Percentiles rank a stretch among this genome's conserved stretches.
Conservation (phyloP, 805 yeast genomes). For the Candida endomychidarum region DNA sequence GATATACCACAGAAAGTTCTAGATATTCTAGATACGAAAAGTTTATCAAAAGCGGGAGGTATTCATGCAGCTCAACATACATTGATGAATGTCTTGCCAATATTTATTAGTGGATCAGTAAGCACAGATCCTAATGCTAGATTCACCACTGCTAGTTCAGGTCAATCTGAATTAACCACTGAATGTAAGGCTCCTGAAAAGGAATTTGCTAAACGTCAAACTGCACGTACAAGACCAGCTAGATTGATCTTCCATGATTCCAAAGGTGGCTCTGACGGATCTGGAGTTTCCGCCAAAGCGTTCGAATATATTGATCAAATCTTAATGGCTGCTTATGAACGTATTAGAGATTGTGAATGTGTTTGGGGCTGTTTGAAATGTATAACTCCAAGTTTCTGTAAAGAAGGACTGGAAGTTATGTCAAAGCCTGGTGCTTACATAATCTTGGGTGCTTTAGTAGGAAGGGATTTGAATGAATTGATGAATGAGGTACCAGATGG, state of each 20-base stretch:
- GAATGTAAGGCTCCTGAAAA: conserved; percentile 98
- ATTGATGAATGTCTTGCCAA: conserved; percentile 73
- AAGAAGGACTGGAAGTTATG: conserved; percentile 76
- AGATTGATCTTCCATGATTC: conserved; percentile 81
- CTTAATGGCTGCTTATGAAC: conserved; percentile 54
- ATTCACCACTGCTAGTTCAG: conserved; percentile 25
- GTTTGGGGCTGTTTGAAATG: conserved; percentile 85
- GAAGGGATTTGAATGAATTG: conserved; percentile 46
- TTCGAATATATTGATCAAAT: conserved; percentile 75
- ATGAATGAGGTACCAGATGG: conserved; percentile 56
- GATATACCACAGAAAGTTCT: conserved; percentile 74
- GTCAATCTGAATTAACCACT: conserved; percentile 66
- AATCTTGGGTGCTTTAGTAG: conserved; percentile 61
- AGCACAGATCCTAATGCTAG: conserved; percentile 42
- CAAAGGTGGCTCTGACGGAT: conserved; percentile 75
- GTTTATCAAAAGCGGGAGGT: conserved; percentile 77
- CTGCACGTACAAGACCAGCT: conserved; percentile 78
- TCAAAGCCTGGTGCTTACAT: conserved; percentile 85
- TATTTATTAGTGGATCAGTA: conserved; percentile 67
- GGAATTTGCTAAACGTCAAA: conserved; percentile 79
- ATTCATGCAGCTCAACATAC: conserved; percentile 98
- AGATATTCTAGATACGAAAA: conserved; percentile 54
- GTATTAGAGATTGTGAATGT: conserved; percentile 65
- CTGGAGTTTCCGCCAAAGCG: conserved; percentile 77
- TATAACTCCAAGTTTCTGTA: conserved; percentile 79